Evolutionary conservation across 1,284 basidiomycete species (phyloP).

Genomic region (Ganoderma meredithae): DNA sequence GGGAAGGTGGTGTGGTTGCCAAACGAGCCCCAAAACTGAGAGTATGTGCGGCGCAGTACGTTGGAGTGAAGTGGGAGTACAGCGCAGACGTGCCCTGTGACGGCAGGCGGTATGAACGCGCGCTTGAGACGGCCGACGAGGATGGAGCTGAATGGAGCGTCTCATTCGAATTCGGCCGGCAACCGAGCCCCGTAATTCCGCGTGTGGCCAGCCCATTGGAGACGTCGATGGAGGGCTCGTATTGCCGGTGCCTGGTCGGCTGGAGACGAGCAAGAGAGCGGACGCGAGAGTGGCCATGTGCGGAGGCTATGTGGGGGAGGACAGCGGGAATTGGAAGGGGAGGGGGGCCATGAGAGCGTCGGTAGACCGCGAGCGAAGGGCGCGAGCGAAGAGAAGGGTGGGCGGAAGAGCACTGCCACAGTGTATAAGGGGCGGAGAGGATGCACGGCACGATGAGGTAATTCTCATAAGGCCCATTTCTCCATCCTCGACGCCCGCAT

Average conservation of each 20-base stretch:
- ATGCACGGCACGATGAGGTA: conserved; percentile 7
- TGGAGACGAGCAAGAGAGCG: background rate
- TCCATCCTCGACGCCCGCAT: background rate
- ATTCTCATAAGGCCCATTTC: conserved; percentile 17
- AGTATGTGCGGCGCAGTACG: background rate
- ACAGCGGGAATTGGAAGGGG: background rate
- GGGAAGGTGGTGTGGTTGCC: background rate
- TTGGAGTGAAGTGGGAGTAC: background rate
- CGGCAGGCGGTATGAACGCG: background rate
- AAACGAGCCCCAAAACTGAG: background rate
- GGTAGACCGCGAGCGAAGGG: too few relatives aligned
- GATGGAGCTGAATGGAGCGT: background rate
- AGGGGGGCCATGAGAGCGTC: too few relatives aligned
- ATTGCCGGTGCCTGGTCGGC: background rate
- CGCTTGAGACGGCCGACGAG: background rate
- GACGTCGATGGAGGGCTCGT: background rate
- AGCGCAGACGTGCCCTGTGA: background rate
- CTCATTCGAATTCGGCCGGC: background rate
- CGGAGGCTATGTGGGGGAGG: background rate
- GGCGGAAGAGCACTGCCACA: conserved; percentile 21
- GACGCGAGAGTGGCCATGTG: background rate
- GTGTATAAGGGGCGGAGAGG: conserved; percentile 14
- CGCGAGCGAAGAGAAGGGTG: background rate
- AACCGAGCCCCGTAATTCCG: background rate
- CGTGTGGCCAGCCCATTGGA: background rate